phyloP scores from a whole-genome alignment of 1,284 basidiomycete genomes.

The Malassezia psittaci region DNA sequence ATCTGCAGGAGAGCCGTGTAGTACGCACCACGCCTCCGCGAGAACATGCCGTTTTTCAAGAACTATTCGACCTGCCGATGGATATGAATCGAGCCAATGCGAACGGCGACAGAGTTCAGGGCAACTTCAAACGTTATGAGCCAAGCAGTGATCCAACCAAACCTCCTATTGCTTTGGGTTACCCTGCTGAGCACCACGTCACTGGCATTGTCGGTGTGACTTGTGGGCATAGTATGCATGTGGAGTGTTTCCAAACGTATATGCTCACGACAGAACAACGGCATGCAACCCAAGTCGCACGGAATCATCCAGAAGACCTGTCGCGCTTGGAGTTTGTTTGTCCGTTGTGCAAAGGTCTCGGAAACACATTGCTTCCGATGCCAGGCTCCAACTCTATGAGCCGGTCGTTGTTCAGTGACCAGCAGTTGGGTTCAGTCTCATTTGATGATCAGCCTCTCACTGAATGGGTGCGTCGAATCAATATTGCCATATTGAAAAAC shows the following conservation, averaged over 20 bases:
- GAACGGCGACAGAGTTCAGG: conserved; percentile 27
- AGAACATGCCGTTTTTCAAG: conserved; percentile 58
- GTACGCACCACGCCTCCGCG: conserved; percentile 69
- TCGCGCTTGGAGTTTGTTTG: conserved; percentile 89
- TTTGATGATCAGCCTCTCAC: conserved; percentile 26
- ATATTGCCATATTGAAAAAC: conserved; percentile 45
- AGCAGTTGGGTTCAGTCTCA: conserved; percentile 15
- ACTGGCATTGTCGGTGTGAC: conserved; percentile 72
- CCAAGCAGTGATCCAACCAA: background rate
- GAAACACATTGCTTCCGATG: conserved; percentile 84
- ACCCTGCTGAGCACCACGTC: conserved; percentile 33
- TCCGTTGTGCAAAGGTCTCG: conserved; percentile 93
- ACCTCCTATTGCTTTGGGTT: conserved; percentile 14
- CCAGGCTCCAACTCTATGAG: conserved; percentile 41
- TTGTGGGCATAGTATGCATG: conserved; percentile 95
- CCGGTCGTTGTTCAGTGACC: conserved; percentile 2
- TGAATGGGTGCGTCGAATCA: conserved; percentile 47
- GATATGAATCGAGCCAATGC: conserved; percentile 34
- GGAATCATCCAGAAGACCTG: conserved; percentile 89
- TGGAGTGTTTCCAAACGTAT: conserved; percentile 86
- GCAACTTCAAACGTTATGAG: conserved; percentile 11
- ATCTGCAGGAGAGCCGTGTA: conserved; percentile 78
- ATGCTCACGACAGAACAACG: conserved; percentile 74
- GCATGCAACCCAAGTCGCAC: conserved; percentile 76
- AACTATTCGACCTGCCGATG: conserved; percentile 58